Conservation (phyloP, 495 filamentous ascomycete species). For the Penicillium verhagenii region DNA sequence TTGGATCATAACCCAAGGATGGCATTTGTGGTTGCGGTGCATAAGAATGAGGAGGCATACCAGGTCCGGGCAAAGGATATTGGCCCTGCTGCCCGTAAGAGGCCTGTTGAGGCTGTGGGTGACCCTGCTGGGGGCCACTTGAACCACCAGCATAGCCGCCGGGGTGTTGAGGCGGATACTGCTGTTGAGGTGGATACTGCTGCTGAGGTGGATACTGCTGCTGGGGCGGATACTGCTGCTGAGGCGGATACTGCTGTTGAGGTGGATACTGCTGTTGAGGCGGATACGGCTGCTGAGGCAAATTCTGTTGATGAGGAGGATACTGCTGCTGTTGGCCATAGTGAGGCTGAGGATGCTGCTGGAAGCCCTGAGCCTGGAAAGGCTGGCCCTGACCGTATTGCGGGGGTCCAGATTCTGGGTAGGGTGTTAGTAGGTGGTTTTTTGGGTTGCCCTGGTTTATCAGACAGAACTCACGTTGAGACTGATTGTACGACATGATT, state of each 20-base stretch:
- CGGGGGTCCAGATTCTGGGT: neutral
- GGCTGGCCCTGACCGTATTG: neutral
- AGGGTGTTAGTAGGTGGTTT: neutral
- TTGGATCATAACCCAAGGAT: conserved; percentile 62
- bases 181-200: neutral
- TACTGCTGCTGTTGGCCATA: neutral
- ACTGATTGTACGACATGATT: neutral
- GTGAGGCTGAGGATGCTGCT: neutral
- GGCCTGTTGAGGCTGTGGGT: neutral
- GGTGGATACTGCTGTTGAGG: neutral
- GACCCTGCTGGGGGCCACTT: neutral
- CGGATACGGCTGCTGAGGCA: neutral
- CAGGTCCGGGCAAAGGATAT: neutral
- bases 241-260: no score
- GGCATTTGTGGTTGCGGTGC: conserved; percentile 28
- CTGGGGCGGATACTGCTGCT: neutral
- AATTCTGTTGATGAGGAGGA: neutral
- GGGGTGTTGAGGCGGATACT: neutral
- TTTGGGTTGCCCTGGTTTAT: neutral
- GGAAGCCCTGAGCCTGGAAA: neutral
- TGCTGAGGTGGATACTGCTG: neutral
- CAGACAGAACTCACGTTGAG: neutral
- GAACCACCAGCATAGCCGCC: neutral
- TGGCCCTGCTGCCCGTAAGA: neutral
- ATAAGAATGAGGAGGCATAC: neutral